Percentiles rank a stretch among this genome's conserved stretches.
phyloP scores from a whole-genome alignment of 129 eudicot species.

The Chrysanthemum makinoi region DNA sequence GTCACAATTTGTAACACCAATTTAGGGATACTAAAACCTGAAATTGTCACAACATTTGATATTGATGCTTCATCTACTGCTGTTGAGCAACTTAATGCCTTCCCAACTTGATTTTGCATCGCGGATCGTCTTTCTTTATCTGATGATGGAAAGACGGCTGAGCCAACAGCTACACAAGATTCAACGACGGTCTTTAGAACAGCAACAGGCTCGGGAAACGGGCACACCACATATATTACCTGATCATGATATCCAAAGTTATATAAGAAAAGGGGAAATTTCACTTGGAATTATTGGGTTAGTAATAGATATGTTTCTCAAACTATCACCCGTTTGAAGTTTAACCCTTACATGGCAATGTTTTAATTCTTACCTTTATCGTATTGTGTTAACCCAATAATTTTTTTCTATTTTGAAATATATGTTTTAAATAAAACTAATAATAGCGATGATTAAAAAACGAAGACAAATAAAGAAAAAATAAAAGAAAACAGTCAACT shows the following conservation, averaged over 20 bases:
- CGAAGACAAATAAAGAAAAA: no score
- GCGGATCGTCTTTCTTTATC: slow-evolving; percentile 83
- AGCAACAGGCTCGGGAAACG: slow-evolving; percentile 92
- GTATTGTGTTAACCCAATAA: no score
- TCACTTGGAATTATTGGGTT: neutral
- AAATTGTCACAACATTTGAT: slow-evolving; percentile 76
- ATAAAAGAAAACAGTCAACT: no score
- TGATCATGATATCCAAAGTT: slow-evolving; percentile 32
- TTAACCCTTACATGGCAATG: no score
- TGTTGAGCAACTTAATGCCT: slow-evolving; percentile 82
- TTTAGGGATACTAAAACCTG: slow-evolving; percentile 86
- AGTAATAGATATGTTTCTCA: no score
- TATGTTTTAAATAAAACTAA: no score
- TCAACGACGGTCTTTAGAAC: slow-evolving; percentile 79
- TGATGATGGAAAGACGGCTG: slow-evolving; percentile 59
- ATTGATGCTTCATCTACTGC: slow-evolving; percentile 86
- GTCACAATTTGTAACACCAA: slow-evolving; percentile 86
- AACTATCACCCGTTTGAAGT: no score
- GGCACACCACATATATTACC: slow-evolving; percentile 98
- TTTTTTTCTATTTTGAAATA: no score
- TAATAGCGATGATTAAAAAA: no score
- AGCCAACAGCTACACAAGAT: slow-evolving; percentile 82
- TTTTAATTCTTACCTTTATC: no score
- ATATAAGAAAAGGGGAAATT: neutral
- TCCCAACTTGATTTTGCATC: slow-evolving; percentile 88